These are phyloP conservation scores for Fagopyrum esculentum DNA, from an alignment of 148 eudicot species.

Conservation along the genomic window DNA sequence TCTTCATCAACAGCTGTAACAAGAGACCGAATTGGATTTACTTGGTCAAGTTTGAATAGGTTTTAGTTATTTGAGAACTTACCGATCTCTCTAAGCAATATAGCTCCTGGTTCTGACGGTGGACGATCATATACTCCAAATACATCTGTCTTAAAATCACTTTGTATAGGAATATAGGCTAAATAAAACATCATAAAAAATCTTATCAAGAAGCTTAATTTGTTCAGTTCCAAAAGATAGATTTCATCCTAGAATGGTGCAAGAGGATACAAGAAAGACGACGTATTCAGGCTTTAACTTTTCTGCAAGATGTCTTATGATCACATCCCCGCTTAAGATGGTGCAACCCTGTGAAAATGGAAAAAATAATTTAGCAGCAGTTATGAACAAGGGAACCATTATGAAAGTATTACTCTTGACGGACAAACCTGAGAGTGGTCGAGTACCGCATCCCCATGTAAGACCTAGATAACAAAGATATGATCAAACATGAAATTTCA, in stretches of 20 bases:
- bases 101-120: conserved; percentile 72
- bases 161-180: conserved; percentile 28
- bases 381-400: not conserved
- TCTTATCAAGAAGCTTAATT: not conserved
- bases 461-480: conserved; percentile 40
- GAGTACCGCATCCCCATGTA: conserved; percentile 96
- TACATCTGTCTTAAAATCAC: conserved; percentile 71
- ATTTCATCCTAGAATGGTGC: not conserved
- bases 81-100: conserved; percentile 85
- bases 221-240: not conserved
- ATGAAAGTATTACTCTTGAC: not conserved
- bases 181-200: not conserved
- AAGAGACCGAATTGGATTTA: conserved; percentile 13
- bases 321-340: conserved; percentile 93
- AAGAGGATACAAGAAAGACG: conserved; percentile 87
- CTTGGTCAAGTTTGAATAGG: not conserved
- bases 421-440: conserved; percentile 63
- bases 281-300: conserved; percentile 66
- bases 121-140: conserved; percentile 94
- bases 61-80: conserved; percentile 16
- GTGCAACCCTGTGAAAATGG: conserved; percentile 68
- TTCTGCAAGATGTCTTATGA: conserved; percentile 81
- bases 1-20: conserved; percentile 77
- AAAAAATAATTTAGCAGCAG: conserved; percentile 1
- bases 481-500: not conserved